A percentile compares a stretch with the other conserved stretches of the same genome.
Conservation (phyloP, 2,329 filamentous ascomycete genomes). For the Anthostomella pinea region DNA sequence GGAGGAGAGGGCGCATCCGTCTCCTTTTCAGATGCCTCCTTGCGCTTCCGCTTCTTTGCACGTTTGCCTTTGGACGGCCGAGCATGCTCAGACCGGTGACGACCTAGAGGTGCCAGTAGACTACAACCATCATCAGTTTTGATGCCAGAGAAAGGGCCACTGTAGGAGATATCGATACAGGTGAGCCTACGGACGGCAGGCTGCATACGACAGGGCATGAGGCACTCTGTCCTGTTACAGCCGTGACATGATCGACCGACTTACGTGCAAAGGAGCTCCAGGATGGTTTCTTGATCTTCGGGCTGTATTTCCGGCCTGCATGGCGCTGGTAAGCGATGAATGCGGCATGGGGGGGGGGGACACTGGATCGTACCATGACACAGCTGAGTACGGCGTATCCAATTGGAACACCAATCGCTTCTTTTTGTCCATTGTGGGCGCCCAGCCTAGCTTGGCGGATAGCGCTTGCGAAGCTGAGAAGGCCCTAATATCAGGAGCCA, state of each 20-base stretch:
- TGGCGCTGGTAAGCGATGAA: constrained; percentile 2
- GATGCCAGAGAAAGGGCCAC: not conserved
- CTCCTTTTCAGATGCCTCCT: constrained; percentile 22
- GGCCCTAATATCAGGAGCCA: too few species aligned
- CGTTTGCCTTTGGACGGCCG: constrained; percentile 61
- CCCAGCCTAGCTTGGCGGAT: too few species aligned
- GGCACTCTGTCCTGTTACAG: too few species aligned
- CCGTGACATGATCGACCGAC: constrained; percentile 19
- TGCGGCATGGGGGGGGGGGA: not conserved
- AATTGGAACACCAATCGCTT: constrained; percentile 63
- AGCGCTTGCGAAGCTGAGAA: not conserved
- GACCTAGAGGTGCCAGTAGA: constrained; percentile 61
- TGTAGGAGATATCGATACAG: constrained; percentile 1
- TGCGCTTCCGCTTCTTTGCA: constrained; percentile 50
- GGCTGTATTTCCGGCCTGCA: constrained; percentile 58
- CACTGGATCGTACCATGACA: constrained; percentile 61
- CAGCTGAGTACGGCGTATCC: constrained; percentile 61
- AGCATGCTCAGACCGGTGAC: constrained; percentile 54
- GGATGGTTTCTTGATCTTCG: constrained; percentile 60
- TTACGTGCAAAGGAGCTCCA: constrained; percentile 67
- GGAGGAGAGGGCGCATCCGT: constrained; percentile 29
- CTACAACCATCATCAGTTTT: constrained; percentile 37
- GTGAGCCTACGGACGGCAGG: not conserved
- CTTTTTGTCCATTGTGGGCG: constrained; percentile 45
- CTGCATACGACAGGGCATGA: too few species aligned